Evolutionary conservation across 1,284 basidiomycete genomes (phyloP), one percentile per base, ranked within the genome.

Genomic region (Flammula alnicola): DNA sequence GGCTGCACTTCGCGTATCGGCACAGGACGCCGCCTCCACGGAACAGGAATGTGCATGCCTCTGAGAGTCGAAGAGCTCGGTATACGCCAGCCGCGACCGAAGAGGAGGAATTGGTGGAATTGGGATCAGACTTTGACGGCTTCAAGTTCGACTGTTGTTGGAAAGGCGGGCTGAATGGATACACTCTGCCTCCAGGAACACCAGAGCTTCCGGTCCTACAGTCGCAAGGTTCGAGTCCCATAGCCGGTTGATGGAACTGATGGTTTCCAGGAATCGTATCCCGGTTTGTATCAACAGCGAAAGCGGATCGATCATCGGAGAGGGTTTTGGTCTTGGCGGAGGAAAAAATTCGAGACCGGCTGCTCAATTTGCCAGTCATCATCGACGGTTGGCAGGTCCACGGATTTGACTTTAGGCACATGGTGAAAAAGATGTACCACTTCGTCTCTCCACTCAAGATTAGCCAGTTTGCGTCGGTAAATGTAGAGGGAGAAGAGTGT

Each of bases 401-500:
- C 27, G n/a, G 37, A 32, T 40, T 16, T 41, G 26, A 53, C 43
- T 14, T 37, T 16, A n/a, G 16, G 44, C 1, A 37, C 12, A 5
- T 16, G 45, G 4, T 35, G 31, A 16, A 52, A 37, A 3, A 53
- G 6, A 4, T 35, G 11, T 0, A 8, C 12, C 4, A 48, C 11
- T 4, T 20, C 23, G n/a, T 17, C 43, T 20, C 23, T 47, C 30
- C 17, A 40, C 22, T 9, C 16, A 4, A 27, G 16, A 3, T 17
- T 23, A 3, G 22, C 5, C 31, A 22, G 19, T 17, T 29, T 31
- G 10, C 38, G 41, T 20, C 56, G 51, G 33, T 48, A 62, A 39
- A 62, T 17, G 22, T 62, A 43, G 29, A 69, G 10, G 20, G 61
- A 53, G 30, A 54, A 27, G 4, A 51, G 25, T n/a, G 64, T 59